Evolutionary conservation across 228 moss, liverwort and hornwort species (phyloP), one percentile per base, ranked within the genome.

Genomic region (Sphagnum magellanicum): DNA sequence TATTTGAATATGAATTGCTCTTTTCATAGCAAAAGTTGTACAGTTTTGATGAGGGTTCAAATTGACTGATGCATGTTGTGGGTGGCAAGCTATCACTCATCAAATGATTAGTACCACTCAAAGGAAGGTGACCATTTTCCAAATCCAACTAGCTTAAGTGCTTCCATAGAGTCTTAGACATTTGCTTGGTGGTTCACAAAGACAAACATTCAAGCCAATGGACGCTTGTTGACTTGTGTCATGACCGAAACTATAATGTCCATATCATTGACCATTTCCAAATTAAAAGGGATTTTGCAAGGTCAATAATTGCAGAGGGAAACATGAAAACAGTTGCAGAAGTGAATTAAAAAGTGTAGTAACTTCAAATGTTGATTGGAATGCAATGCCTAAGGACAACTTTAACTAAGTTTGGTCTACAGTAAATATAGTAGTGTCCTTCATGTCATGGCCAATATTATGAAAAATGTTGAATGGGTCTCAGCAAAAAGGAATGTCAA

Each of bases 71-170:
- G 63, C 16, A 66, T 71, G 76, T 57, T 74, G 62, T 70, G 57
- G 32, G 16, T 68, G 32, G 67, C 79, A 89, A 86, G 89, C 60
- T 89, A 80, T 68, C 85, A 89, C 63, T 81, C 85, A 14, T 72
- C 86, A 13, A 86, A 89, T 51, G 84, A 86, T 51, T 89, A 83
- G 78, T 89, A 89, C 70, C 89, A 83, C 11, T 75, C 86, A 1
- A 83, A 89, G 69, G 89, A 89, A 65, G 80, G 85, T 12, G 89
- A 86, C 73, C 89, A 79, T 67, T 89, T 89, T 53, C 89, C 89
- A 63, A 86, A 89, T 70, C 89, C 89, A 66, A 85, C 85, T 65
- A 86, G 89, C 60, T 71, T 89, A 64, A 89, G 89, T 68, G 78
- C 86, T 53, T 83, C 86, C 53, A 86, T 89, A 2, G 89, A 89